Base-by-base conservation (phyloP, 2,329 filamentous ascomycete species). In the Periconia macrospinosa region DNA sequence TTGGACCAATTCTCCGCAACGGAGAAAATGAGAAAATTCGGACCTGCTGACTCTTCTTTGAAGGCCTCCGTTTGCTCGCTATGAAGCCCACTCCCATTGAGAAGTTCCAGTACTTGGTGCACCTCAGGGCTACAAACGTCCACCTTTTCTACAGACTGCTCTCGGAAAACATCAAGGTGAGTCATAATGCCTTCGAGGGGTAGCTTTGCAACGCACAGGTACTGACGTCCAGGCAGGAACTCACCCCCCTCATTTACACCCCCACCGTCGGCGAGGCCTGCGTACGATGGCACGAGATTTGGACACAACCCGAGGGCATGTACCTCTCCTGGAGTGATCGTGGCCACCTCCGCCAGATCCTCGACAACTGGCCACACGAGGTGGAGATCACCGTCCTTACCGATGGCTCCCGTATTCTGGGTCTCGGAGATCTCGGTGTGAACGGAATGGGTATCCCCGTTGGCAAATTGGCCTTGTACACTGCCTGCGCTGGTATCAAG, bases 361-460 rank as follows among this genome's bases (percentile, higher is more conserved):
- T 97, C 62, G 82, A 86, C 70, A 97, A 97, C 77, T 99, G 94
- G 94, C 92, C 91, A 27, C 88, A 94, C 60, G 86, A 91, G 61
- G 93, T 96, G 30, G 91, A 97, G 75, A 99, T 99, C 71, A 96
- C 92, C 70, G 92, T 96, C 72, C 88, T 99, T 65, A 97, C 94
- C 15, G 94, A 99, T 74, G 94, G 94, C 57, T 97, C 92, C 46
- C 89, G 94, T 62, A 97, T 88, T 75, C 86, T 92, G 54, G 93
- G 94, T 69, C 86, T 99, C 37, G 94, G 94, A 65, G 94, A 99
- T 76, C 84, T 97, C 53, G 94, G 94, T 64, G 88, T 99, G 62
- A 97, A 97, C 76, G 94, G 94, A 69, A 96, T 97, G 81, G 94
- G 94, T 62, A 99, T 99, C 76, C 92, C 94, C 57, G 93, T 99